phyloP scores from a whole-genome alignment of 352 stramenopile genomes.

The Achlya hypogyna region DNA sequence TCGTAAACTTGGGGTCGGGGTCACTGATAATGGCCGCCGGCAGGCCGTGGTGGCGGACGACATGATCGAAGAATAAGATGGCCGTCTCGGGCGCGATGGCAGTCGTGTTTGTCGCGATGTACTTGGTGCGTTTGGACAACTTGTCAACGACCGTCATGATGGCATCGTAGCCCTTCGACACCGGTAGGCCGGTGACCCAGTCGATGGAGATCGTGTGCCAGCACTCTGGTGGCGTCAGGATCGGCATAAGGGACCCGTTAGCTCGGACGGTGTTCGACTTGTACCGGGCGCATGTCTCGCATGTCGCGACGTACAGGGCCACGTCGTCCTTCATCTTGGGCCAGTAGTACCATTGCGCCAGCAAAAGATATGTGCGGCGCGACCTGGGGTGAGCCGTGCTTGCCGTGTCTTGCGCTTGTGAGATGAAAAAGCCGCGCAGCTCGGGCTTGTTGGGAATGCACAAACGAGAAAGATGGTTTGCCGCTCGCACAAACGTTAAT shows the following conservation, averaged over 20 bases:
- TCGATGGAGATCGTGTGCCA: slow-evolving; percentile 27
- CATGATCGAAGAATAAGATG: not conserved
- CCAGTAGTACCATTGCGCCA: slow-evolving; percentile 13
- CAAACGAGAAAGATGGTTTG: too few relatives aligned
- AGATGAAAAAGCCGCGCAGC: not conserved
- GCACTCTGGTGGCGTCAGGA: slow-evolving; percentile 20
- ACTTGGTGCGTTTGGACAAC: slow-evolving; percentile 23
- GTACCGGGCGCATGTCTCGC: slow-evolving; percentile 24
- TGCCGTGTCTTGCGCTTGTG: not conserved
- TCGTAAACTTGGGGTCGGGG: slow-evolving; percentile 22
- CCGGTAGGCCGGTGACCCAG: slow-evolving; percentile 25
- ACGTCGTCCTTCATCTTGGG: slow-evolving; percentile 11
- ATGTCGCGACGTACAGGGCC: slow-evolving; percentile 22
- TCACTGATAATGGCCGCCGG: slow-evolving; percentile 4
- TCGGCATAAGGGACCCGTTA: slow-evolving; percentile 24
- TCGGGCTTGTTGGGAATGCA: not conserved
- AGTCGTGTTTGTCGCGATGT: slow-evolving; percentile 9
- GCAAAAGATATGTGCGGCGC: not conserved
- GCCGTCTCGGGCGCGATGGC: not conserved
- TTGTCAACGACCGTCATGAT: slow-evolving; percentile 25
- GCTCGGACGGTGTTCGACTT: slow-evolving; percentile 24
- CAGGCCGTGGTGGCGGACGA: not conserved
- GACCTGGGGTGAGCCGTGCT: not conserved
- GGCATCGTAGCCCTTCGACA: slow-evolving; percentile 21
- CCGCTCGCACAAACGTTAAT: too few relatives aligned